Conservation (phyloP, 106 monocot species). For the Dendrobium chrysotoxum region DNA sequence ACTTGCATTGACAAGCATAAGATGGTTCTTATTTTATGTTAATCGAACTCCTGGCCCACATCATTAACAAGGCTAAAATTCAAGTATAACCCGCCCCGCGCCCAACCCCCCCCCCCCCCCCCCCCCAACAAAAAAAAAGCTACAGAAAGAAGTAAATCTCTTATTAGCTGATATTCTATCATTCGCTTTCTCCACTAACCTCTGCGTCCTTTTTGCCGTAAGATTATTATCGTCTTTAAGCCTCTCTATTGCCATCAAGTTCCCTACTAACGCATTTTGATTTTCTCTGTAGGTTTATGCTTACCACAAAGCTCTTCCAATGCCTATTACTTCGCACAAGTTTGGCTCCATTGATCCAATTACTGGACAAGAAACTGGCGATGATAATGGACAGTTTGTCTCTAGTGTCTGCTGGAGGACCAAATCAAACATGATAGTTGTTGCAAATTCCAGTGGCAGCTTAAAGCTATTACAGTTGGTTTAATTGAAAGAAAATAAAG, state of each 20-base stretch:
- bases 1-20: no score
- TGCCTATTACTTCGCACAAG: conserved; percentile 86
- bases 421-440: conserved; percentile 73
- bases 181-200: no score
- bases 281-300: conserved; percentile 59
- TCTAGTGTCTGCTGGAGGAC: conserved; percentile 92
- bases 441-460: conserved; percentile 81
- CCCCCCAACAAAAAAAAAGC: no score
- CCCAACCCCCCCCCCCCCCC: no score
- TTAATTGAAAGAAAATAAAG: conserved; percentile 16
- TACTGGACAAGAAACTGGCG: conserved; percentile 62
- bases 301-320: conserved; percentile 82
- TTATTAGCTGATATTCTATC: no score
- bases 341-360: conserved; percentile 87
- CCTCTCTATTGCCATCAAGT: no score
- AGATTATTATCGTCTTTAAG: no score
- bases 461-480: conserved; percentile 77
- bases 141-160: no score
- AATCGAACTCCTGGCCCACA: background rate
- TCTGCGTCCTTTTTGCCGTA: no score
- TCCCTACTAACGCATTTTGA: background rate
- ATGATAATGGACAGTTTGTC: conserved; percentile 78
- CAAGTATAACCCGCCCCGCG: no score
- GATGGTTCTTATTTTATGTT: no score
- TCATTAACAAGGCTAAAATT: background rate